Evolutionary conservation across 352 stramenopile species (phyloP).

Genomic region (Phytophthora sojae): DNA sequence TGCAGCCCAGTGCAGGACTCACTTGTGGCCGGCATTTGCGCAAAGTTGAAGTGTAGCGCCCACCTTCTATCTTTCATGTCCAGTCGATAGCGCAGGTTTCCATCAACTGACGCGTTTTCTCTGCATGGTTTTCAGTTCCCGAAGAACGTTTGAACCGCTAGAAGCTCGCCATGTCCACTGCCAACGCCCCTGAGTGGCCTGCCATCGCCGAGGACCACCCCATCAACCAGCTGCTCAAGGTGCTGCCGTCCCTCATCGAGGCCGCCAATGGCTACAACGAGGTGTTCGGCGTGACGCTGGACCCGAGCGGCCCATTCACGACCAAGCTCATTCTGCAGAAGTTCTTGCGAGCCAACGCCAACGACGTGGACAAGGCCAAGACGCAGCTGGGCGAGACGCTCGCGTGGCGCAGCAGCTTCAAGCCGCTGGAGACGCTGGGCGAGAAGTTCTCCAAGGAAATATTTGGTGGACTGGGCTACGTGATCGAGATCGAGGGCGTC

Average conservation of each 20-base stretch:
- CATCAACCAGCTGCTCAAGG: slow-evolving; percentile 33
- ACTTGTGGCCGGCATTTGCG: neutral
- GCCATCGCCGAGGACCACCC: slow-evolving; percentile 27
- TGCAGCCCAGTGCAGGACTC: neutral
- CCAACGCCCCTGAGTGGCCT: slow-evolving; percentile 25
- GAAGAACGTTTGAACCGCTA: slow-evolving; percentile 10
- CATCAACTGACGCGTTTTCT: neutral
- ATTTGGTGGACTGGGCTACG: slow-evolving; percentile 32
- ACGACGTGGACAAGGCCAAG: slow-evolving; percentile 38
- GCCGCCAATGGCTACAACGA: slow-evolving; percentile 31
- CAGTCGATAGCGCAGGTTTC: slow-evolving; percentile 3
- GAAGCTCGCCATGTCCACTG: slow-evolving; percentile 16
- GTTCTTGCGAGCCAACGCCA: slow-evolving; percentile 36
- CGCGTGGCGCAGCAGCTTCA: slow-evolving; percentile 36
- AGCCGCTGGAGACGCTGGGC: slow-evolving; percentile 31
- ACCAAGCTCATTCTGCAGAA: slow-evolving; percentile 42
- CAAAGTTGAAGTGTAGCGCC: slow-evolving; percentile 19
- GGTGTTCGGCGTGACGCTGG: slow-evolving; percentile 35
- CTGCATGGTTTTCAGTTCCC: slow-evolving; percentile 5
- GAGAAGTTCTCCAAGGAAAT: slow-evolving; percentile 33
- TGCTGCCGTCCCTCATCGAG: slow-evolving; percentile 27
- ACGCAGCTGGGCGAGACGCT: slow-evolving; percentile 37
- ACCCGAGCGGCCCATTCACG: slow-evolving; percentile 30
- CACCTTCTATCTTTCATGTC: slow-evolving; percentile 6
- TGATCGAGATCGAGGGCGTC: slow-evolving; percentile 37